Evolutionary conservation across 2,329 filamentous ascomycete genomes (phyloP).

Genomic region (Colletotrichum melonis): DNA sequence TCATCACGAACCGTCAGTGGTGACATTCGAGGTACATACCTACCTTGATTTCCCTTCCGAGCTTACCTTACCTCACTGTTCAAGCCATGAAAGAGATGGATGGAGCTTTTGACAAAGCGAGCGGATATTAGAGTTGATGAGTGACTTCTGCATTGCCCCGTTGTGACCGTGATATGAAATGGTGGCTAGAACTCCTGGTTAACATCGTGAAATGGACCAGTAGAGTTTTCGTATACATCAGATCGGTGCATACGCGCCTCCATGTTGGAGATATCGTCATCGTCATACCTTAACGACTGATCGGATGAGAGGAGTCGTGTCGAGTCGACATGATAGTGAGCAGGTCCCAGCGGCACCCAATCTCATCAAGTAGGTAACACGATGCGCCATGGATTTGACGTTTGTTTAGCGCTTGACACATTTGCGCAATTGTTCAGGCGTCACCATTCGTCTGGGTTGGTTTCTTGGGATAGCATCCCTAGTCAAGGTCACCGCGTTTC

Average conservation of each 20-base stretch:
- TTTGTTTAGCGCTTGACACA: neutral
- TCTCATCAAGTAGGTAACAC: neutral
- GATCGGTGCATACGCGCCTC: neutral
- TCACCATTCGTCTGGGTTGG: neutral
- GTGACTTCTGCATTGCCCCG: neutral
- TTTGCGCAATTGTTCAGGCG: neutral
- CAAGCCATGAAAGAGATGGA: neutral
- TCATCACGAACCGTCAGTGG: neutral
- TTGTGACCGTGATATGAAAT: neutral
- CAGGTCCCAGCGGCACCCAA: neutral
- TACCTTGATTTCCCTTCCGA: neutral
- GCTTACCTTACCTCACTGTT: neutral
- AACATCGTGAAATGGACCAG: neutral
- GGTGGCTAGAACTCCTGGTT: neutral
- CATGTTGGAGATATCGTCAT: neutral
- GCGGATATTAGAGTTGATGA: neutral
- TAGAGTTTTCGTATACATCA: constrained; percentile 7
- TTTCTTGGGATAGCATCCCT: neutral
- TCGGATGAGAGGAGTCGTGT: neutral
- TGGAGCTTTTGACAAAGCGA: neutral
- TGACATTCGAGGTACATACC: neutral
- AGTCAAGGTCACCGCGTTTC: neutral
- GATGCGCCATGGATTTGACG: neutral
- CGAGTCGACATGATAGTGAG: neutral
- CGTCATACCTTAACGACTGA: neutral